Conservation (phyloP, 75 land plant species). For the Cryptomeria japonica region DNA sequence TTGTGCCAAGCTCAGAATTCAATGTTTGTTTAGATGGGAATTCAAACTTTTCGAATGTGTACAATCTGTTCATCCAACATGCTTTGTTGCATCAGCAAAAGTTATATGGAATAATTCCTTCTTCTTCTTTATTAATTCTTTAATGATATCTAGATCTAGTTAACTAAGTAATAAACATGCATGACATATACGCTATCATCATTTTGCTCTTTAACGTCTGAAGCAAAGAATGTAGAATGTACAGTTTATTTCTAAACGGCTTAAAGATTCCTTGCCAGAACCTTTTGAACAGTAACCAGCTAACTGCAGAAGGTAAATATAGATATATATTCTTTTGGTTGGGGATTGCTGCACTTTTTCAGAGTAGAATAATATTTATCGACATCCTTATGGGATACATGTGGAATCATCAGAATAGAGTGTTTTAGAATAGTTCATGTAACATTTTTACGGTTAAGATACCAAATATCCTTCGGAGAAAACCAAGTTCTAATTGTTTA, state of each 20-base stretch:
- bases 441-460: not conserved
- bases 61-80: not conserved
- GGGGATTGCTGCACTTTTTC: not conserved
- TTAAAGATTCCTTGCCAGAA: not conserved
- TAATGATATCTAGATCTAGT: not conserved
- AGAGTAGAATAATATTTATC: not conserved
- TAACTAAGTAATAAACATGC: not conserved
- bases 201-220: not conserved
- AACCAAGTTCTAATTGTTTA: not conserved
- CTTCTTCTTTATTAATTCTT: not conserved
- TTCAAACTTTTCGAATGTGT: not conserved
- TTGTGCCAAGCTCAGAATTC: not conserved
- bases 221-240: not conserved
- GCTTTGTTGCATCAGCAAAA: not conserved
- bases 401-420: not conserved
- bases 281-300: not conserved
- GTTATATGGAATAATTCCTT: not conserved
- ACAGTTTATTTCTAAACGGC: not conserved
- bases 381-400: not conserved
- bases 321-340: not conserved
- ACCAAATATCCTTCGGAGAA: not conserved
- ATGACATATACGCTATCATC: not conserved
- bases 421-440: not conserved
- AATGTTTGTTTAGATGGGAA: not conserved
- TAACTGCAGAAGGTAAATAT: not conserved